phyloP scores from a whole-genome alignment of 306 rosid species.

The Oxytropis ochrocephala region DNA sequence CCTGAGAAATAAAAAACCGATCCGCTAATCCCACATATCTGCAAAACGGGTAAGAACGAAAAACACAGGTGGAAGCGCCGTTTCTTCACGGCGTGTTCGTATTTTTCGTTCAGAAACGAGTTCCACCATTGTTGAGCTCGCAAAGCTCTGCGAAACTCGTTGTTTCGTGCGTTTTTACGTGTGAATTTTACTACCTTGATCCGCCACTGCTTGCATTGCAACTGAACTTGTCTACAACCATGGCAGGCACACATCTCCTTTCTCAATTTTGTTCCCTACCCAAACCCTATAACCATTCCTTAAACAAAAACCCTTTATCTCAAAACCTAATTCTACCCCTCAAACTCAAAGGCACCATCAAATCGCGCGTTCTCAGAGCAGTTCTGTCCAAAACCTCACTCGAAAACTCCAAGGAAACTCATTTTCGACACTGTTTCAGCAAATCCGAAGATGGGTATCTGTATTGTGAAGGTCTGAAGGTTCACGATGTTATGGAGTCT shows the following conservation, averaged over 20 bases:
- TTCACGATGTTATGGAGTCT: constrained; percentile 83
- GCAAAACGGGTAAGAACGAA: too few species aligned
- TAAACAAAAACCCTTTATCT: constrained; percentile 29
- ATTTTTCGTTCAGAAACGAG: too few species aligned
- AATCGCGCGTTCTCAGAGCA: constrained; percentile 39
- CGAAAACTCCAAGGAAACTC: constrained; percentile 21
- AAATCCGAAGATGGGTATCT: constrained; percentile 82
- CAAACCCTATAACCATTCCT: constrained; percentile 29
- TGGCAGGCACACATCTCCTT: constrained; percentile 55
- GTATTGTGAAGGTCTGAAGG: constrained; percentile 56
- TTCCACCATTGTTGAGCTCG: too few species aligned
- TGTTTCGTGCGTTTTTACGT: too few species aligned
- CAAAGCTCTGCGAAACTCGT: too few species aligned
- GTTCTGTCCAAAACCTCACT: constrained; percentile 44
- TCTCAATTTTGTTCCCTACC: constrained; percentile 37
- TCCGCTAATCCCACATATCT: too few species aligned
- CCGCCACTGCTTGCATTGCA: background rate
- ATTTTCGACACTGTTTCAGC: constrained; percentile 65
- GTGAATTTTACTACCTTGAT: too few species aligned
- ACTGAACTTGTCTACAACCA: background rate
- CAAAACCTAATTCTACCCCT: constrained; percentile 20
- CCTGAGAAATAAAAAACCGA: too few species aligned
- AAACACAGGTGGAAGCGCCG: too few species aligned
- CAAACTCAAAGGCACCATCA: constrained; percentile 28
- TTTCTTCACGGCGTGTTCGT: too few species aligned